phyloP scores from a whole-genome alignment of 495 filamentous ascomycete species.

The Lophium mytilinum region DNA sequence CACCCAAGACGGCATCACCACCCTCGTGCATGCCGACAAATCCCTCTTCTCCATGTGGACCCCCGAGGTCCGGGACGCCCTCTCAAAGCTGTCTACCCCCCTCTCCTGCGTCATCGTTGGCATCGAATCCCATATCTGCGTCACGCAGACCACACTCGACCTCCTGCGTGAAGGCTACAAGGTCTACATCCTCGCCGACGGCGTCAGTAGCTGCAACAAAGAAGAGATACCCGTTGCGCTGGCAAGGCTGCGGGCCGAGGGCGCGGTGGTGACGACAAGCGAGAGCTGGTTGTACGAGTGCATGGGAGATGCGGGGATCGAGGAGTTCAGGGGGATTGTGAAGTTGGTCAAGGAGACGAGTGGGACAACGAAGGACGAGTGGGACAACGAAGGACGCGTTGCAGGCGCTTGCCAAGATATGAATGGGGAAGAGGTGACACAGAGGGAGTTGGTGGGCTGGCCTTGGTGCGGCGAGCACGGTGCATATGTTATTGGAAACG shows the following conservation, averaged over 20 bases:
- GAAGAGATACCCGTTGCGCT: conserved; percentile 78
- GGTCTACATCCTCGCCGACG: conserved; percentile 89
- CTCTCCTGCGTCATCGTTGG: conserved; percentile 60
- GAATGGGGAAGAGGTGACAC: too few relatives aligned
- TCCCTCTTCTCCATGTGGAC: conserved; percentile 79
- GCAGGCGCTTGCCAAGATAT: conserved; percentile 62
- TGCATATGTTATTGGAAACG: too few relatives aligned
- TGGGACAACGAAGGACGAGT: conserved; percentile 52
- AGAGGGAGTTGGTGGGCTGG: too few relatives aligned
- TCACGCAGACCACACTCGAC: conserved; percentile 86
- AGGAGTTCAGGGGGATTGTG: conserved; percentile 66
- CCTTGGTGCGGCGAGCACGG: too few relatives aligned
- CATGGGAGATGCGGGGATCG: conserved; percentile 74
- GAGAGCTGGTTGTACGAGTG: conserved; percentile 91
- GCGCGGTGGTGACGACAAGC: conserved; percentile 75
- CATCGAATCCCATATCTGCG: conserved; percentile 91
- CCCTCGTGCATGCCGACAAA: conserved; percentile 64
- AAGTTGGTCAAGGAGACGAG: conserved; percentile 71
- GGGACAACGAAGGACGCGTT: conserved; percentile 57
- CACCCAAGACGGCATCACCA: conserved; percentile 31
- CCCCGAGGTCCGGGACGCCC: conserved; percentile 29
- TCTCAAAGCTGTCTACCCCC: conserved; percentile 13
- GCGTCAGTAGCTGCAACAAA: conserved; percentile 73
- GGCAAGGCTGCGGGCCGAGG: conserved; percentile 61
- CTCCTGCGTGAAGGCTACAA: conserved; percentile 62